phyloP scores from a whole-genome alignment of 2,329 filamentous ascomycete species.

The Hirsutella minnesotensis region DNA sequence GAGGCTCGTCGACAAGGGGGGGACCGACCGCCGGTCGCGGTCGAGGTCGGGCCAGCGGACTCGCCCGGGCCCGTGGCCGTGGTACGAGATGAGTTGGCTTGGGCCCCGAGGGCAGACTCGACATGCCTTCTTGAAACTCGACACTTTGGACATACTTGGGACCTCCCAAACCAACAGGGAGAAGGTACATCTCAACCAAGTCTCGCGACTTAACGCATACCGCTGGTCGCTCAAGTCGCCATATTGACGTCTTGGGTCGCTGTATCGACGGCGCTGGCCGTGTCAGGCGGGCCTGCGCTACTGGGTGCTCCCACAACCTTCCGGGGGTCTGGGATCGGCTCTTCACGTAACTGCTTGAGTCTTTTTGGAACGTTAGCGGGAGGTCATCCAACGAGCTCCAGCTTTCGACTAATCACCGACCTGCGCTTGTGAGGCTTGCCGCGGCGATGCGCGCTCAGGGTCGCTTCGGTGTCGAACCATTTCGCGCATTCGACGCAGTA shows the following conservation, averaged over 20 bases:
- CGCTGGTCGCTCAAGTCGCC: constrained; percentile 13
- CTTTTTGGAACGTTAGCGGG: constrained; percentile 32
- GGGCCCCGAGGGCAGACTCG: no score
- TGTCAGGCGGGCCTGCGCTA: constrained; percentile 56
- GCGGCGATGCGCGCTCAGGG: constrained; percentile 62
- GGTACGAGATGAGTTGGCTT: constrained; percentile 26
- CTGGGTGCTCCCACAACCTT: constrained; percentile 74
- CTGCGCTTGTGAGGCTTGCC: constrained; percentile 91
- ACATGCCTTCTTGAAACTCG: background rate
- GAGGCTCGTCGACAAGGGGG: constrained; percentile 24
- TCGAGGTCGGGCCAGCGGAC: constrained; percentile 30
- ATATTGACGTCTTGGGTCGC: constrained; percentile 20
- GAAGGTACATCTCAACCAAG: no score
- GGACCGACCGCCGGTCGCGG: constrained; percentile 12
- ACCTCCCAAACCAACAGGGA: no score
- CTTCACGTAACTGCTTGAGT: constrained; percentile 69
- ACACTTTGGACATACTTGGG: background rate
- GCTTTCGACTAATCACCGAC: constrained; percentile 17
- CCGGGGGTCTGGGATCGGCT: constrained; percentile 78
- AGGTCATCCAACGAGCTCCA: background rate
- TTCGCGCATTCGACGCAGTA: constrained; percentile 94
- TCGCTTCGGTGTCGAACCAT: constrained; percentile 83
- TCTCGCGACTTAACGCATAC: no score
- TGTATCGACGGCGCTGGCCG: constrained; percentile 35
- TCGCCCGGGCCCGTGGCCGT: constrained; percentile 33